Conservation (phyloP, 495 filamentous ascomycete species). For the Podospora tetraspora region DNA sequence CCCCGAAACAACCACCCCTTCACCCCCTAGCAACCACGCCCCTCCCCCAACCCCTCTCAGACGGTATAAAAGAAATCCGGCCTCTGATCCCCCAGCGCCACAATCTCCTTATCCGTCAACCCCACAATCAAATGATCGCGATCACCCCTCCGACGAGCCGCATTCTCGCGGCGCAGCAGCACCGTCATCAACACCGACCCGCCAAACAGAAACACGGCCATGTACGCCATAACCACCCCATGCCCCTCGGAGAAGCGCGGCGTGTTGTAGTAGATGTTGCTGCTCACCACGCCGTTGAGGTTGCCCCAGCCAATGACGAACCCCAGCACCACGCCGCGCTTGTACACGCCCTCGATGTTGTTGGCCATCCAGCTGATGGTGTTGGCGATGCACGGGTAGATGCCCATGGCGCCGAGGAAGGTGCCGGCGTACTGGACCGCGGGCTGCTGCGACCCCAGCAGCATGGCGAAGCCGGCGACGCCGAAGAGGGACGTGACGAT, state of each 20-base stretch:
- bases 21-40: no score
- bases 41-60: not conserved
- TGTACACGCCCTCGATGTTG: conserved; percentile 89
- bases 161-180: conserved; percentile 62
- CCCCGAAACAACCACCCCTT: not conserved
- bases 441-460: conserved; percentile 55
- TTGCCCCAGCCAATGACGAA: conserved; percentile 94
- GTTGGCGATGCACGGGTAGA: conserved; percentile 89
- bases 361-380: conserved; percentile 87
- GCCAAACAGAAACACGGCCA: conserved; percentile 47
- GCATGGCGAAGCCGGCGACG: conserved; percentile 73
- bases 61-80: conserved; percentile 75
- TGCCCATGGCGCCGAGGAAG: conserved; percentile 82
- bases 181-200: conserved; percentile 57
- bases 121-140: conserved; percentile 65
- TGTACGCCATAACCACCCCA: conserved; percentile 43
- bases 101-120: conserved; percentile 52
- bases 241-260: conserved; percentile 47
- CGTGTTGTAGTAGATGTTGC: conserved; percentile 57
- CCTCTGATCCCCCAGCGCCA: conserved; percentile 61
- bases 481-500: conserved; percentile 66
- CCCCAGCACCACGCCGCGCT: conserved; percentile 79
- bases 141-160: conserved; percentile 54
- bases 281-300: conserved; percentile 77
- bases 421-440: conserved; percentile 73